These are phyloP conservation scores for Endogone sp. DNA, from an alignment of 192 early-diverging fungal genomes.

Conservation along the genomic window DNA sequence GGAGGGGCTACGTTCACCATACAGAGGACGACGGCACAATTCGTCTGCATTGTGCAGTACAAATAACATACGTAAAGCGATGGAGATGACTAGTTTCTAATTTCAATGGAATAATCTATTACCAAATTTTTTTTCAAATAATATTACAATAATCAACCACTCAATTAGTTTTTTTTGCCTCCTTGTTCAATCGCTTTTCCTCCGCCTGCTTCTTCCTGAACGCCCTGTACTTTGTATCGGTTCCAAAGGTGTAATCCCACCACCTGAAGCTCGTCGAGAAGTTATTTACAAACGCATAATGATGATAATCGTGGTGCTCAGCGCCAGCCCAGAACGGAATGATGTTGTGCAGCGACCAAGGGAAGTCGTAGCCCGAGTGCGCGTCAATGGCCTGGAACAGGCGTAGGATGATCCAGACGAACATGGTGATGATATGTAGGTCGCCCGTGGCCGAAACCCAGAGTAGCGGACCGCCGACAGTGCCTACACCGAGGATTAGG, in stretches of 20 bases:
- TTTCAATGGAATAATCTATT: too few relatives aligned
- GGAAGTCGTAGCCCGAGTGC: slow-evolving; percentile 95
- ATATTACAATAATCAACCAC: too few relatives aligned
- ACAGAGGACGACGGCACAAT: too few relatives aligned
- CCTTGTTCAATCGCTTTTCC: too few relatives aligned
- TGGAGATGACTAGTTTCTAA: too few relatives aligned
- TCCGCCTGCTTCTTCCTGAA: slow-evolving; percentile 42
- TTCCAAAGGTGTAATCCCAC: slow-evolving; percentile 89
- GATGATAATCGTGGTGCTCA: slow-evolving; percentile 95
- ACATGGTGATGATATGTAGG: slow-evolving; percentile 82
- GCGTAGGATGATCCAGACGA: slow-evolving; percentile 78
- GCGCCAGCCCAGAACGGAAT: slow-evolving; percentile 89
- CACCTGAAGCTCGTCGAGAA: slow-evolving; percentile 84
- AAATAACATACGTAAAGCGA: too few relatives aligned
- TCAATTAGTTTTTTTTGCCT: too few relatives aligned
- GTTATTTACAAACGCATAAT: slow-evolving; percentile 75
- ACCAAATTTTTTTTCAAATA: too few relatives aligned
- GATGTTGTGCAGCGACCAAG: slow-evolving; percentile 86
- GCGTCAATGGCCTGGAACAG: slow-evolving; percentile 83
- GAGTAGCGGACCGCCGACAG: slow-evolving; percentile 73
- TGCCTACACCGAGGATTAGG: slow-evolving; percentile 81
- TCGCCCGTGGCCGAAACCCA: slow-evolving; percentile 61
- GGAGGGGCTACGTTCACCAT: too few relatives aligned
- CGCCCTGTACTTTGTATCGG: slow-evolving; percentile 73
- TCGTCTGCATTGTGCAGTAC: too few relatives aligned